Evolutionary conservation across 83 land plant genomes (phyloP).

Genomic region (Picea abies): DNA sequence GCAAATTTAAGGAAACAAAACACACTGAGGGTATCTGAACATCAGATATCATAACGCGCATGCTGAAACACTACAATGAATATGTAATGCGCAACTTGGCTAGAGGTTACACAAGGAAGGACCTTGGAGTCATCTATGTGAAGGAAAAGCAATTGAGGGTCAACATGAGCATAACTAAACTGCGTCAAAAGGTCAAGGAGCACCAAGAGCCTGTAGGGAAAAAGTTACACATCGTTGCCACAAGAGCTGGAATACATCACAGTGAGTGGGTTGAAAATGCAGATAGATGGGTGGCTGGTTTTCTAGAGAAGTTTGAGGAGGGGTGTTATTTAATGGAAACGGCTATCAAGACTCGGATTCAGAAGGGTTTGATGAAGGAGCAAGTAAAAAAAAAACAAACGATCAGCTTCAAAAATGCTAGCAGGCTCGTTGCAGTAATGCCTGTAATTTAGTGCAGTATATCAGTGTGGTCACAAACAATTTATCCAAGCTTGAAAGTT

Average conservation of each 20-base stretch:
- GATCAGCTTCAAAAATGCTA: too few relatives aligned
- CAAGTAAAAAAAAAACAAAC: too few relatives aligned
- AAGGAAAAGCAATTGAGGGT: too few relatives aligned
- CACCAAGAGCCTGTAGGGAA: constrained; percentile 67
- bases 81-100: constrained; percentile 94
- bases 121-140: too few relatives aligned
- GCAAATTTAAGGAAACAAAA: constrained; percentile 88
- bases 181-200: constrained; percentile 72
- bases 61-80: constrained; percentile 87
- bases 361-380: too few relatives aligned
- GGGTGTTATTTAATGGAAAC: not conserved
- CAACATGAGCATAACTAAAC: constrained; percentile 63
- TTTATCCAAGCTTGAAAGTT: too few relatives aligned
- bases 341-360: too few relatives aligned
- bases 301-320: constrained; percentile 78
- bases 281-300: constrained; percentile 77
- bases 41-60: constrained; percentile 91
- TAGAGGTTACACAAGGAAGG: too few relatives aligned
- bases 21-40: constrained; percentile 93
- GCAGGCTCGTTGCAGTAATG: too few relatives aligned
- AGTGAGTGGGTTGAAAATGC: constrained; percentile 98
- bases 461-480: too few relatives aligned
- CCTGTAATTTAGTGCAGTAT: too few relatives aligned
- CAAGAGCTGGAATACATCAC: constrained; percentile 72
- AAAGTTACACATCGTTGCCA: constrained; percentile 84